Evolutionary conservation across 768 basidiomycete species (phyloP).

Genomic region (Auricularia cornea): DNA sequence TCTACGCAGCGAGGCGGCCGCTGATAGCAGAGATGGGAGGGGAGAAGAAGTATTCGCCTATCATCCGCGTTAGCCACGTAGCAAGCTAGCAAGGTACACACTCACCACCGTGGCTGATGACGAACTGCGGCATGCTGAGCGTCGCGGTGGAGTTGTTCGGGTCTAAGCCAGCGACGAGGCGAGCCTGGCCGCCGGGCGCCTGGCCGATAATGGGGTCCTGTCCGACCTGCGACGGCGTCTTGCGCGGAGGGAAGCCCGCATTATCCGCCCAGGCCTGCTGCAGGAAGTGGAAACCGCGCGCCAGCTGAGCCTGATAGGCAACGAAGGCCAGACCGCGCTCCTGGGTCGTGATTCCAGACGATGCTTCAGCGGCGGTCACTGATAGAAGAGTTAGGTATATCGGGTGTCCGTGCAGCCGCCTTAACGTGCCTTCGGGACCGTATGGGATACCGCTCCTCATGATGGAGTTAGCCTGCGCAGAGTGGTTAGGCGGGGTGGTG

Average conservation of each 20-base stretch:
- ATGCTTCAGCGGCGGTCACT: neutral
- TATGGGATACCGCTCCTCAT: conserved; percentile 2
- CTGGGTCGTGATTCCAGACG: neutral
- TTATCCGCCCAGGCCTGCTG: neutral
- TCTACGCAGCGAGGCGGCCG: no score
- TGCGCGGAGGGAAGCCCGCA: neutral
- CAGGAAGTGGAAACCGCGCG: conserved; percentile 2
- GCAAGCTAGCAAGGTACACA: neutral
- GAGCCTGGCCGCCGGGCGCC: neutral
- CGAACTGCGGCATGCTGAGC: neutral
- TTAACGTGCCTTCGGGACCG: neutral
- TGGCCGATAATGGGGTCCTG: neutral
- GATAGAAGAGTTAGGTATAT: neutral
- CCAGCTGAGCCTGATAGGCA: neutral
- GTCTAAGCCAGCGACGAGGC: neutral
- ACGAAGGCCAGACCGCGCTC: conserved; percentile 5
- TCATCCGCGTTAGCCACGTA: neutral
- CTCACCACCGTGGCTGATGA: conserved; percentile 1
- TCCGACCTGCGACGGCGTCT: neutral
- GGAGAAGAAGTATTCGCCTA: no score
- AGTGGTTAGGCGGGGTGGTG: no score
- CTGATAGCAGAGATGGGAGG: no score
- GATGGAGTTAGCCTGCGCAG: neutral
- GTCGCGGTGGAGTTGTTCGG: neutral
- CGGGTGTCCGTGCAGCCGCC: neutral